These are phyloP conservation scores for Meira miltonrushii DNA, from an alignment of 1,284 basidiomycete genomes.

Conservation along the genomic window DNA sequence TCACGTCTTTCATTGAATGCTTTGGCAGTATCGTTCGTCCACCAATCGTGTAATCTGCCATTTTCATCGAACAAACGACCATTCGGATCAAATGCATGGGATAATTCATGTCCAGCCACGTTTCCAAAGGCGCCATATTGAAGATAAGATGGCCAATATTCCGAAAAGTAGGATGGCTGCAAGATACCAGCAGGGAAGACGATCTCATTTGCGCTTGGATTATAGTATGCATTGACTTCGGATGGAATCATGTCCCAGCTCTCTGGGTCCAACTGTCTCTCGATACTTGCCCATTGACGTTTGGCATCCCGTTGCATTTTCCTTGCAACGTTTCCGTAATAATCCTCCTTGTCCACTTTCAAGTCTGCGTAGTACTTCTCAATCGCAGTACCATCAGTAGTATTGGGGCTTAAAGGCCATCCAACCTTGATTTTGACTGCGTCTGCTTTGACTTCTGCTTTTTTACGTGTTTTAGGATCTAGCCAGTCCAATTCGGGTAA, in stretches of 20 bases:
- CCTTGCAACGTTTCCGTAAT: slow-evolving; percentile 77
- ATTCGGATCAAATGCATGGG: slow-evolving; percentile 89
- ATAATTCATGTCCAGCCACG: slow-evolving; percentile 43
- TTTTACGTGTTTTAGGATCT: slow-evolving; percentile 74
- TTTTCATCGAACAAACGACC: slow-evolving; percentile 64
- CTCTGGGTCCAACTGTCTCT: slow-evolving; percentile 66
- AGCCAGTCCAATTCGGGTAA: slow-evolving; percentile 80
- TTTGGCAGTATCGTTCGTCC: slow-evolving; percentile 67
- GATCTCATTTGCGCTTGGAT: slow-evolving; percentile 61
- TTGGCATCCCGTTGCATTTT: slow-evolving; percentile 55
- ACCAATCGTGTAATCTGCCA: slow-evolving; percentile 67
- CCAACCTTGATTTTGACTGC: slow-evolving; percentile 78
- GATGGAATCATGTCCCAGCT: slow-evolving; percentile 86
- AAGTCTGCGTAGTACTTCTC: slow-evolving; percentile 67
- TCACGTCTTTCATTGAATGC: slow-evolving; percentile 77
- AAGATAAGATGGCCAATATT: slow-evolving; percentile 79
- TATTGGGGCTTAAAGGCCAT: slow-evolving; percentile 75
- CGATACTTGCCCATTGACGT: slow-evolving; percentile 69
- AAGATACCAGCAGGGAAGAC: slow-evolving; percentile 95
- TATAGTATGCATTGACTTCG: slow-evolving; percentile 52
- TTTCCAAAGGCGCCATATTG: slow-evolving; percentile 64
- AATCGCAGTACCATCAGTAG: slow-evolving; percentile 60
- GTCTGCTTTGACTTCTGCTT: slow-evolving; percentile 80
- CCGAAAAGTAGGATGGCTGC: slow-evolving; percentile 83
- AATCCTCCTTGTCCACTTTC: slow-evolving; percentile 64